Evolutionary conservation across 1,284 basidiomycete species (phyloP).

Genomic region (Hypsizygus ulmarius): DNA sequence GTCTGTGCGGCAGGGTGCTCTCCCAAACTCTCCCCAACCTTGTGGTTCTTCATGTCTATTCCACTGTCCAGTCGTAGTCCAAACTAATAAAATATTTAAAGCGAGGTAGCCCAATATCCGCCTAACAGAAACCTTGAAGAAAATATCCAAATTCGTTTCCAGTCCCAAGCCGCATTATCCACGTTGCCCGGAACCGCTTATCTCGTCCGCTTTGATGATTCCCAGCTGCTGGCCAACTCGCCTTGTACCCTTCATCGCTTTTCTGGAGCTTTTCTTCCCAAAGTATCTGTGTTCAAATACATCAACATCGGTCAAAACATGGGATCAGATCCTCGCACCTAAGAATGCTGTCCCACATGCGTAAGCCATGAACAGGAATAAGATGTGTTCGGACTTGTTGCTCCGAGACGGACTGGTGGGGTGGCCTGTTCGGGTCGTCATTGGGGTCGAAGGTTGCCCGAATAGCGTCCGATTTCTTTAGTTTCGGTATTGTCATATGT

Average conservation of each 20-base stretch:
- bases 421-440: slow-evolving; percentile 47
- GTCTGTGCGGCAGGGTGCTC: slow-evolving; percentile 33
- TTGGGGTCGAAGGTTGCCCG: slow-evolving; percentile 49
- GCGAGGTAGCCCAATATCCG: not conserved
- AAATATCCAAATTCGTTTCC: not conserved
- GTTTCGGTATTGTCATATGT: slow-evolving; percentile 50
- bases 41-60: not conserved
- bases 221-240: slow-evolving; percentile 19
- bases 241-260: slow-evolving; percentile 32
- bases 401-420: slow-evolving; percentile 56
- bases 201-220: not conserved
- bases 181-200: slow-evolving; percentile 5
- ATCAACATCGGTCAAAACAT: slow-evolving; percentile 7
- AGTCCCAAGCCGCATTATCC: slow-evolving; percentile 16
- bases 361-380: slow-evolving; percentile 49
- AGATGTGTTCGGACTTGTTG: slow-evolving; percentile 45
- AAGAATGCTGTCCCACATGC: slow-evolving; percentile 53
- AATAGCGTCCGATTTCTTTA: slow-evolving; percentile 43
- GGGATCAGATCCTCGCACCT: slow-evolving; percentile 25
- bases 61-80: slow-evolving; percentile 1
- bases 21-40: slow-evolving; percentile 11
- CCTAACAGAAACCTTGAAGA: too few relatives aligned
- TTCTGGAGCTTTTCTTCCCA: slow-evolving; percentile 43
- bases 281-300: slow-evolving; percentile 37
- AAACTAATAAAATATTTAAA: not conserved